Evolutionary conservation across 192 early-diverging fungal species (phyloP).

Genomic region (Rhizoclosmatium sp.): DNA sequence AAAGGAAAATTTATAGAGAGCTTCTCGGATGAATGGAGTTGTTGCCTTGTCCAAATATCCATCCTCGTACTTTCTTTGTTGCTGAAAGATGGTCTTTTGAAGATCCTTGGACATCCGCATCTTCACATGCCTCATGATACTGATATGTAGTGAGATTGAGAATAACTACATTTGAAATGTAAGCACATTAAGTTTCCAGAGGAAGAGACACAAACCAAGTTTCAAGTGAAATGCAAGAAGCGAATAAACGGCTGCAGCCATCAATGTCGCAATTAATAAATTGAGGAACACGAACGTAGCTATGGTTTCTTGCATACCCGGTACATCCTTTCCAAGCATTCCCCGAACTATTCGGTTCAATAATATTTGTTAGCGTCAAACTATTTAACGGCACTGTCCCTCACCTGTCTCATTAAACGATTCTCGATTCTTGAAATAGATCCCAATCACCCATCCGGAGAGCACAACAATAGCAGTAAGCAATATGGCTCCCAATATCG

Average conservation of each 20-base stretch:
- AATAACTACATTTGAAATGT: background rate
- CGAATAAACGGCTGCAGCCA: background rate
- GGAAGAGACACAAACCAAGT: background rate
- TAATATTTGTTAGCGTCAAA: background rate
- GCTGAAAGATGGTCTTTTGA: background rate
- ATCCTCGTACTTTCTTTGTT: background rate
- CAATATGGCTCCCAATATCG: background rate
- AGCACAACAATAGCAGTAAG: background rate
- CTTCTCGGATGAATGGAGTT: background rate
- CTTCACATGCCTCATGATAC: background rate
- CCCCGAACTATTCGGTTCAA: background rate
- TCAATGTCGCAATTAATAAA: background rate
- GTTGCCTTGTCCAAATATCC: background rate
- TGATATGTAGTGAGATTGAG: conserved; percentile 5
- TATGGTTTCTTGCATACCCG: background rate
- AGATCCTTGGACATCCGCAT: background rate
- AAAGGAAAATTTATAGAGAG: background rate
- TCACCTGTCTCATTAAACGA: background rate
- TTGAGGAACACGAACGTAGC: background rate
- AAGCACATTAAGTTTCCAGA: background rate
- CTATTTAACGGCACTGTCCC: background rate
- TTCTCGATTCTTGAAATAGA: background rate
- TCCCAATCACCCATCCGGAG: background rate
- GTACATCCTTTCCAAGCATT: background rate
- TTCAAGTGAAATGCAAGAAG: conserved; percentile 18